phyloP scores from a whole-genome alignment of 2,329 filamentous ascomycete species.

The Emergomyces orientalis region DNA sequence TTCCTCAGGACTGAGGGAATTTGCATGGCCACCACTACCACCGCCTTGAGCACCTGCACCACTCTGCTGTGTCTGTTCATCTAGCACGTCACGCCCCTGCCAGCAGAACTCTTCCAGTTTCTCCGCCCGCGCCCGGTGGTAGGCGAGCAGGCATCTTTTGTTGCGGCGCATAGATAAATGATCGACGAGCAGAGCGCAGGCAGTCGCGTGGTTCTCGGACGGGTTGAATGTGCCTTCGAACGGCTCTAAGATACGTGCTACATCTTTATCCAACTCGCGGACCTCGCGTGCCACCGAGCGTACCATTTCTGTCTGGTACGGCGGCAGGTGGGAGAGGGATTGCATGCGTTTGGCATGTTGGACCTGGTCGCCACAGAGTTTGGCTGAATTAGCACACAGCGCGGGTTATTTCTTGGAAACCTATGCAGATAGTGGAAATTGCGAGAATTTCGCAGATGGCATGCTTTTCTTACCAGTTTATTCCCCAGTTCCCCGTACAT shows the following conservation, averaged over 20 bases:
- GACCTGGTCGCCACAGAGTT: slow-evolving; percentile 49
- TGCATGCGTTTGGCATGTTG: slow-evolving; percentile 94
- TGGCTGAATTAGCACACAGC: not conserved
- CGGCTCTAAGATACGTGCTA: slow-evolving; percentile 66
- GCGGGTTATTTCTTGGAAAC: not conserved
- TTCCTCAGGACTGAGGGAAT: slow-evolving; percentile 85
- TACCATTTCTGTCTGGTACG: slow-evolving; percentile 87
- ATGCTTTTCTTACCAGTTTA: slow-evolving; percentile 56
- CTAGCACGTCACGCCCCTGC: slow-evolving; percentile 75
- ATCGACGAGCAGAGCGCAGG: slow-evolving; percentile 82
- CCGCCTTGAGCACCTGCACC: slow-evolving; percentile 14
- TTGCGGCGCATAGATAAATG: slow-evolving; percentile 93
- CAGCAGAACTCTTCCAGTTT: slow-evolving; percentile 91
- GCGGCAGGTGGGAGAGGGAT: slow-evolving; percentile 72
- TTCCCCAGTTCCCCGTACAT: slow-evolving; percentile 88
- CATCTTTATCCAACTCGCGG: slow-evolving; percentile 82
- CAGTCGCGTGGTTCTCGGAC: slow-evolving; percentile 67
- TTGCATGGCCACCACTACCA: slow-evolving; percentile 45
- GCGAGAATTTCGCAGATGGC: not conserved
- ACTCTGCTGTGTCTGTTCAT: slow-evolving; percentile 34
- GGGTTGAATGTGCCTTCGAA: slow-evolving; percentile 83
- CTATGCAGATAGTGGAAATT: not conserved
- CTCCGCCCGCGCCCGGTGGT: slow-evolving; percentile 81
- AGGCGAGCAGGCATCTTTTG: slow-evolving; percentile 89
- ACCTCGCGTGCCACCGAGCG: slow-evolving; percentile 83